Base-by-base conservation (phyloP, 495 filamentous ascomycete genomes). In the Talaromyces proteolyticus region DNA sequence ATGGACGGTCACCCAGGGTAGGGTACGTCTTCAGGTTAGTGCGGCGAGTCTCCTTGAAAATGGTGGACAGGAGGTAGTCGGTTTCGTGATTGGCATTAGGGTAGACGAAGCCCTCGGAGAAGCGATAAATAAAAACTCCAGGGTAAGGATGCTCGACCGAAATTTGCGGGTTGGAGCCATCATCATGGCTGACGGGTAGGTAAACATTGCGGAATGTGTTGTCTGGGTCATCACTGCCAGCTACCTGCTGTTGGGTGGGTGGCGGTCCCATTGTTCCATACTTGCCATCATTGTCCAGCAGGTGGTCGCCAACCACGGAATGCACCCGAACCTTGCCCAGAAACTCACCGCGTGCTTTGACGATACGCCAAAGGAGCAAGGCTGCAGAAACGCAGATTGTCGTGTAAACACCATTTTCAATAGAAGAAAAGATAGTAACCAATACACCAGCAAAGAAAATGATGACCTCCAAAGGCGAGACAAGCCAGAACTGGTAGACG, bases 91-190 rank as follows among this genome's bases (percentile, higher is more conserved):
- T 87, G 24, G 89, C 90, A 57, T 95, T 98, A 52, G 91, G 89
- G 58, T 96, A 98, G 72, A 93, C 91, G 75, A 94, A 96, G 29
- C 91, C 91, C 72, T 98, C 93, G 3, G 89, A 85, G 70, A 98
- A 97, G 37, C 93, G 82, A 70, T 96, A 98, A 63, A 98, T 96
- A 73, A 97, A 97, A 57, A 98, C 82, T 51, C 93, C 93, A 0
- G 93, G 91, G 60, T 91, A 91, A 6, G 93, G 93, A 53, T 78
- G 82, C 50, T 85, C 71, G 7, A 95, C 71, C 3, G 88, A 78
- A 49, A 98, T 73, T 17, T 86, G 76, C 2, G 94, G 93, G 63
- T 98, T 98, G 12, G 88, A 91, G 42, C 93, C 93, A 62, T 97
- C 93, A 17, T 75, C 70, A 61, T 91, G 90, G 53, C 87, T 85